Conservation (phyloP, 1,284 basidiomycete genomes). For the Melampsora americana region DNA sequence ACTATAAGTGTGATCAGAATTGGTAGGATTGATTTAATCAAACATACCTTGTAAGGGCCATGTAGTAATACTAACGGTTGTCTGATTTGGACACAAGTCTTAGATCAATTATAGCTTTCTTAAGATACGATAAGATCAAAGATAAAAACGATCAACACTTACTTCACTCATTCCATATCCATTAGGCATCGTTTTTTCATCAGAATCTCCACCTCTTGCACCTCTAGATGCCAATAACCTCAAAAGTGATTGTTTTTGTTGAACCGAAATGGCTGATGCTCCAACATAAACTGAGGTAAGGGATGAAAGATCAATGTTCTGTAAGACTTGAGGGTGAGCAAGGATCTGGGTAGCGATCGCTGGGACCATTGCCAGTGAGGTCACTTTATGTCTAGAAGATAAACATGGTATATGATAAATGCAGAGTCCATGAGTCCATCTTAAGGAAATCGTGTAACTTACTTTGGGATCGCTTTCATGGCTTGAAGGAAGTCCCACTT, state of each 20-base stretch:
- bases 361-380: slow-evolving; percentile 9
- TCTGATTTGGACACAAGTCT: not conserved
- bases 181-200: slow-evolving; percentile 12
- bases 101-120: no score
- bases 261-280: slow-evolving; percentile 1
- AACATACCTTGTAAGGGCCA: slow-evolving; percentile 18
- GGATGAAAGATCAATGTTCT: slow-evolving; percentile 18
- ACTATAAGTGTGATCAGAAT: no score
- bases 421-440: not conserved
- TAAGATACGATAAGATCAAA: no score
- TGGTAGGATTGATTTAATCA: not conserved
- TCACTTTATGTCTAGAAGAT: slow-evolving; percentile 18
- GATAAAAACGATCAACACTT: no score
- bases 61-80: slow-evolving; percentile 12
- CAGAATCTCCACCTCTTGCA: slow-evolving; percentile 12
- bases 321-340: slow-evolving; percentile 7
- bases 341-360: slow-evolving; percentile 30
- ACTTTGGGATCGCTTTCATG: slow-evolving; percentile 18
- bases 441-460: not conserved
- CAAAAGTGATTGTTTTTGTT: slow-evolving; percentile 15
- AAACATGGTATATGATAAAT: not conserved
- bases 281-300: slow-evolving; percentile 10
- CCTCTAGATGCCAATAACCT: slow-evolving; percentile 3
- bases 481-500: slow-evolving; percentile 10
- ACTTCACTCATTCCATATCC: slow-evolving; percentile 39